phyloP scores from a whole-genome alignment of 2,329 filamentous ascomycete species.

The Clarireedia paspali region DNA sequence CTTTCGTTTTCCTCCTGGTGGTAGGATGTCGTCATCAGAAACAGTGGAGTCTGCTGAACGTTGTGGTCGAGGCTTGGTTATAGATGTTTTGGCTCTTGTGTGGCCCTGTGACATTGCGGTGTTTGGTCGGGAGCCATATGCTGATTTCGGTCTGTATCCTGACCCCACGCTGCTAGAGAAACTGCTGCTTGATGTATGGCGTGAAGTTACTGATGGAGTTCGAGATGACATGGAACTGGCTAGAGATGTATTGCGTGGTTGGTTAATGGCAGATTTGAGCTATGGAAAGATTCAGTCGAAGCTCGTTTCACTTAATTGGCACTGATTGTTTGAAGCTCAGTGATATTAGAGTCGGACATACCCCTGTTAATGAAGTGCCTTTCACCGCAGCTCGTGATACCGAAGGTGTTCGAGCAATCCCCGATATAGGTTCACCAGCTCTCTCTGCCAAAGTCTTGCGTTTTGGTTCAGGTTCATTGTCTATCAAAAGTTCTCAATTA shows the following conservation, averaged over 20 bases:
- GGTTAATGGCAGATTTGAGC: not conserved
- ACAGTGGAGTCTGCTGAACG: conserved; percentile 31
- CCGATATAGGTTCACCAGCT: conserved; percentile 42
- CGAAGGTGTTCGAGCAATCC: conserved; percentile 33
- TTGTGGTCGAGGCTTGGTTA: conserved; percentile 35
- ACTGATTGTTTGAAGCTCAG: not conserved
- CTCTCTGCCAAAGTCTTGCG: conserved; percentile 50
- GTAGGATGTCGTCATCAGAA: conserved; percentile 27
- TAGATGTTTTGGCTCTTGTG: conserved; percentile 36
- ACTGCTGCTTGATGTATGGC: conserved; percentile 37
- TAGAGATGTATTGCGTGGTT: conserved; percentile 24
- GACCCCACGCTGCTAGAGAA: conserved; percentile 53
- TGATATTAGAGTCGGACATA: conserved; percentile 11
- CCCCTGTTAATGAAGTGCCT: conserved; percentile 21
- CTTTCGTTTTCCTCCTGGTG: conserved; percentile 37
- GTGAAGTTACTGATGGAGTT: conserved; percentile 34
- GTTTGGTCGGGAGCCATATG: conserved; percentile 37
- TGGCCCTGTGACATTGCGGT: conserved; percentile 42
- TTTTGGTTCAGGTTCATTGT: conserved; percentile 49
- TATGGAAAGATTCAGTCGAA: not conserved
- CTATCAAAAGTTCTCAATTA: conserved; percentile 29
- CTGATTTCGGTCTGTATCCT: conserved; percentile 38
- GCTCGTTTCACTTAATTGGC: too few species aligned
- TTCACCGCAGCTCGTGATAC: conserved; percentile 33
- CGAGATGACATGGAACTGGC: conserved; percentile 35